phyloP scores from a whole-genome alignment of 169 alveolate genomes.

The Eimeria acervulina region DNA sequence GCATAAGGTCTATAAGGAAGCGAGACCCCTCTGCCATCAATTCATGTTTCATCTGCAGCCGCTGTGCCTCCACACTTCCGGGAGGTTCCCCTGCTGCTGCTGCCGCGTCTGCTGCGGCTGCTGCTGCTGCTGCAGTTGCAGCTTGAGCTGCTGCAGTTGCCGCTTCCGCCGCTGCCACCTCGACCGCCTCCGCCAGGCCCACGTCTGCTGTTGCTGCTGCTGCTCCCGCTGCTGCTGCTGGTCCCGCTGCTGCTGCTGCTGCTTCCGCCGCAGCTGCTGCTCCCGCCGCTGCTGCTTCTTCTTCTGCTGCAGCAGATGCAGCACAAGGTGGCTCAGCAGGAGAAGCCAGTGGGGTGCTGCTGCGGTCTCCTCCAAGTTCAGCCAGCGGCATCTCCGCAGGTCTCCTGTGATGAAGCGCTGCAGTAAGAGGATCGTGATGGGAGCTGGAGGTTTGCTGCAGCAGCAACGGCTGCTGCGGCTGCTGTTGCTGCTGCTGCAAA shows the following conservation, averaged over 20 bases:
- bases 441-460: conserved; percentile 35
- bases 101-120: conserved; percentile 61
- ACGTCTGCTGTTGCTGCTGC: conserved; percentile 12
- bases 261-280: neutral
- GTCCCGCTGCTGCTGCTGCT: neutral
- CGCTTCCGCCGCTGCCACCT: conserved; percentile 64
- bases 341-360: conserved; percentile 22
- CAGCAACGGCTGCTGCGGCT: conserved; percentile 22
- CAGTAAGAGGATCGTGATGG: conserved; percentile 19
- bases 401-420: neutral
- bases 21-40: conserved; percentile 50
- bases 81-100: conserved; percentile 73
- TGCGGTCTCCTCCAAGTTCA: conserved; percentile 14
- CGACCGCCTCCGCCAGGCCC: conserved; percentile 60
- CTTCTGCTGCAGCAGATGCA: neutral
- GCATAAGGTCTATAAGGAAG: conserved; percentile 57
- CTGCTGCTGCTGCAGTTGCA: conserved; percentile 58
- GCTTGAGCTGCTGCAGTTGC: conserved; percentile 70
- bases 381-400: conserved; percentile 12
- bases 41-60: conserved; percentile 66
- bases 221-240: neutral
- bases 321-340: neutral
- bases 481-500: conserved; percentile 62
- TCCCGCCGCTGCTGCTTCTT: too few species aligned
- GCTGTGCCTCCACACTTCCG: conserved; percentile 59